Evolutionary conservation across 768 basidiomycete species (phyloP).

Genomic region (Dioszegia aurantiaca): DNA sequence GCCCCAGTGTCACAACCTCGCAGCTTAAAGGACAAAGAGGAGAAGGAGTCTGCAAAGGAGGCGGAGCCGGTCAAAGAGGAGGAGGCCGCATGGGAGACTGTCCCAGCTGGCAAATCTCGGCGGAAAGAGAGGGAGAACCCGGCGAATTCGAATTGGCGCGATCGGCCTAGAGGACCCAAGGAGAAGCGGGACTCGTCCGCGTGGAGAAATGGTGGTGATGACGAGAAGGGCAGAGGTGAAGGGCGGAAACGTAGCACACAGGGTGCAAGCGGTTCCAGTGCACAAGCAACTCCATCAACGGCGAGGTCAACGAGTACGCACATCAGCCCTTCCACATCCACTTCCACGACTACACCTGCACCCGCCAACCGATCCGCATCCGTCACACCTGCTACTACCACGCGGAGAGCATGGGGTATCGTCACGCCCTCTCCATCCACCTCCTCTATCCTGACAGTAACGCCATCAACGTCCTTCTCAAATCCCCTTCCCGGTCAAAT

Average conservation of each 20-base stretch:
- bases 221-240: conserved; percentile 9
- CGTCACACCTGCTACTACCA: conserved; percentile 11
- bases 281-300: background rate
- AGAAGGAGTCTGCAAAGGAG: conserved; percentile 8
- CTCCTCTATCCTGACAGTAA: background rate
- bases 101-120: conserved; percentile 21
- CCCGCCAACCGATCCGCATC: background rate
- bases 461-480: background rate
- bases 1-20: background rate
- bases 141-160: conserved; percentile 14
- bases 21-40: background rate
- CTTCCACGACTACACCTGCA: background rate
- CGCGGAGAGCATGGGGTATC: conserved; percentile 10
- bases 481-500: background rate
- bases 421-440: conserved; percentile 4
- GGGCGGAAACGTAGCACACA: background rate
- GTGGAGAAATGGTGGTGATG: conserved; percentile 7
- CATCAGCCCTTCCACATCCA: background rate
- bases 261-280: background rate
- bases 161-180: conserved; percentile 10
- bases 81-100: conserved; percentile 44
- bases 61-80: conserved; percentile 11
- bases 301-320: conserved; percentile 14
- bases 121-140: conserved; percentile 13
- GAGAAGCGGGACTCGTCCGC: conserved; percentile 9